A percentile compares a stretch with the other conserved stretches of the same genome.
Evolutionary conservation across 1,284 basidiomycete species (phyloP).

Genomic region (Testicularia cyperi): DNA sequence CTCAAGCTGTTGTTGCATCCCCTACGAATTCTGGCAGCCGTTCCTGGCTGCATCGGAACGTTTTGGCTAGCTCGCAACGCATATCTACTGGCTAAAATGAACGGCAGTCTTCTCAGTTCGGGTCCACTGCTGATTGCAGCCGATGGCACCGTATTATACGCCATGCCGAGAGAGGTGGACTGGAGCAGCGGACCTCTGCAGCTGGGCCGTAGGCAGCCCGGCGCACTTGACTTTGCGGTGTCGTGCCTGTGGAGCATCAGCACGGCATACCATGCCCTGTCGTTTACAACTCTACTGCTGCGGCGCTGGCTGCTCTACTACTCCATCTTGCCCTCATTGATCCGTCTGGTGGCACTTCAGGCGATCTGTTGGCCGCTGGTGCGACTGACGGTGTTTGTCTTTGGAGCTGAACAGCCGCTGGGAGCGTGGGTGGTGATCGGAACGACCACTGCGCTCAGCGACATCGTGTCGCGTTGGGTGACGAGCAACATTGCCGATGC

Average conservation of each 20-base stretch:
- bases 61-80: constrained; percentile 49
- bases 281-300: constrained; percentile 75
- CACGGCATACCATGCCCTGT: constrained; percentile 78
- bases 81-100: constrained; percentile 4
- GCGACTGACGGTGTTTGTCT: constrained; percentile 71
- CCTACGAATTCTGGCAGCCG: constrained; percentile 54
- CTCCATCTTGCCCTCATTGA: constrained; percentile 74
- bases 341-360: constrained; percentile 78
- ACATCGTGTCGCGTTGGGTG: constrained; percentile 56
- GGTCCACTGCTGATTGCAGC: constrained; percentile 9
- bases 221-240: constrained; percentile 43
- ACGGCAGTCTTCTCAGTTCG: constrained; percentile 29
- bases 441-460: constrained; percentile 67
- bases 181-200: constrained; percentile 1
- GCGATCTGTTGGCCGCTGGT: constrained; percentile 84
- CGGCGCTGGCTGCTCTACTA: constrained; percentile 80
- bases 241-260: constrained; percentile 63
- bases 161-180: constrained; percentile 5
- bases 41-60: constrained; percentile 55
- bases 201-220: constrained; percentile 23
- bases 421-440: constrained; percentile 78
- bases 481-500: constrained; percentile 58
- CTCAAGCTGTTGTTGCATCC: constrained; percentile 48
- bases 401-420: constrained; percentile 71
- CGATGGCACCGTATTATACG: constrained; percentile 6